Evolutionary conservation across 768 basidiomycete genomes (phyloP).

Genomic region (Gelatoporia subvermispora): DNA sequence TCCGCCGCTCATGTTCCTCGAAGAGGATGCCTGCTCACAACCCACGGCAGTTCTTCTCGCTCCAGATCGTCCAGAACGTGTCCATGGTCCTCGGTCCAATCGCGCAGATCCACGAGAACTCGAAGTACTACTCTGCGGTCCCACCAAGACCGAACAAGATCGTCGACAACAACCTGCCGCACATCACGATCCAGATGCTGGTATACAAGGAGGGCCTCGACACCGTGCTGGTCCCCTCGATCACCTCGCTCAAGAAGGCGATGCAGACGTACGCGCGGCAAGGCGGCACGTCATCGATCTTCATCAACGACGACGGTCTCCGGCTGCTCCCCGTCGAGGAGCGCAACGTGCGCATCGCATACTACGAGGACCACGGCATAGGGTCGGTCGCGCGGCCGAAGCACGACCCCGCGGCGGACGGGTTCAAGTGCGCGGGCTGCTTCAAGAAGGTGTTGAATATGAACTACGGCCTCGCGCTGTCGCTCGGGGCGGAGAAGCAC

Average conservation of each 20-base stretch:
- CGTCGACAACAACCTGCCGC: slow-evolving; percentile 41
- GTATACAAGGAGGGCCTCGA: slow-evolving; percentile 49
- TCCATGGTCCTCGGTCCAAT: slow-evolving; percentile 47
- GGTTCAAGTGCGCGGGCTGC: slow-evolving; percentile 46
- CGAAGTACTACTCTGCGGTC: slow-evolving; percentile 47
- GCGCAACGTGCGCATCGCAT: slow-evolving; percentile 41
- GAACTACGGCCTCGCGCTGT: slow-evolving; percentile 36
- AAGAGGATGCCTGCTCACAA: too few relatives aligned
- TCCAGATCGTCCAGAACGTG: slow-evolving; percentile 38
- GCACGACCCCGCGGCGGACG: slow-evolving; percentile 38
- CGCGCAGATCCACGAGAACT: slow-evolving; percentile 47
- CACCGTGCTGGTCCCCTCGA: slow-evolving; percentile 42
- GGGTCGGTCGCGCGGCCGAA: slow-evolving; percentile 58
- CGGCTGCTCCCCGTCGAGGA: slow-evolving; percentile 42
- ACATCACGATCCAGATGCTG: slow-evolving; percentile 52
- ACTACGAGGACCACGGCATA: slow-evolving; percentile 53
- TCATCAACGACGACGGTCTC: slow-evolving; percentile 61
- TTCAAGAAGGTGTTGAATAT: slow-evolving; percentile 49
- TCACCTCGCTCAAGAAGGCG: slow-evolving; percentile 52
- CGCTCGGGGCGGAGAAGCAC: slow-evolving; percentile 31
- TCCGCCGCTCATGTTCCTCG: too few relatives aligned
- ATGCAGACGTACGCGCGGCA: slow-evolving; percentile 64
- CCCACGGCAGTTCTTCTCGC: slow-evolving; percentile 30
- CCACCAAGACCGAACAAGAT: slow-evolving; percentile 38
- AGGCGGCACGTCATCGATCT: slow-evolving; percentile 54